These are phyloP conservation scores for Macrolepiota dolichaula DNA, from an alignment of 768 basidiomycete genomes.

Conservation along the genomic window DNA sequence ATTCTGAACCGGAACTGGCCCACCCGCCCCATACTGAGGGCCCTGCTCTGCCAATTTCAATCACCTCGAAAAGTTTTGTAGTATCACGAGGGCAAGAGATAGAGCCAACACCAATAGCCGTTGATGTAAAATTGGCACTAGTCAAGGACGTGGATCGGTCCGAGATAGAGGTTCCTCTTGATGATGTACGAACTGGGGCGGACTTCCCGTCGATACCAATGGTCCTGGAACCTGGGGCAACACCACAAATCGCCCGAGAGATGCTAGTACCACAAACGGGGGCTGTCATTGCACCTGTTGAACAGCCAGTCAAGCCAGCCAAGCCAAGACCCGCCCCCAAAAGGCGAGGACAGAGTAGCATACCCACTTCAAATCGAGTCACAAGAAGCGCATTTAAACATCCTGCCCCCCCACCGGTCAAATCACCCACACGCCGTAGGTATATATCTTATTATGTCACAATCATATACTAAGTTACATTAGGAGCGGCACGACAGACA, in stretches of 20 bases:
- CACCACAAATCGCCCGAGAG: background rate
- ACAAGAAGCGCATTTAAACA: conserved; percentile 8
- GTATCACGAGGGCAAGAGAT: background rate
- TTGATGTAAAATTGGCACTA: background rate
- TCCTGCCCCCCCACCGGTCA: background rate
- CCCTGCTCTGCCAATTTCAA: background rate
- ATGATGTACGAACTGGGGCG: background rate
- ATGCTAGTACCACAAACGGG: background rate
- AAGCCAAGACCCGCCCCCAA: background rate
- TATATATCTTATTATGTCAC: background rate
- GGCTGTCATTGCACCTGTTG: background rate
- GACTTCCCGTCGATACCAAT: background rate
- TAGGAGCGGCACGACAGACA: background rate
- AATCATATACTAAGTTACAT: background rate
- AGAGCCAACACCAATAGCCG: background rate
- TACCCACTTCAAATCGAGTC: conserved; percentile 10
- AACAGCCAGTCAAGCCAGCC: background rate
- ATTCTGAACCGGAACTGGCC: background rate
- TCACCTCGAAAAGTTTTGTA: background rate
- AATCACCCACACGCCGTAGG: conserved; percentile 6
- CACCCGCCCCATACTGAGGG: background rate
- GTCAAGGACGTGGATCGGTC: conserved; percentile 17
- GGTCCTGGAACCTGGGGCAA: background rate
- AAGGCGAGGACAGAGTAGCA: conserved; percentile 4
- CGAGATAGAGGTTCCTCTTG: conserved; percentile 24